These are phyloP conservation scores for Lotmaria passim DNA, from an alignment of 208 protist species.

Conservation along the genomic window DNA sequence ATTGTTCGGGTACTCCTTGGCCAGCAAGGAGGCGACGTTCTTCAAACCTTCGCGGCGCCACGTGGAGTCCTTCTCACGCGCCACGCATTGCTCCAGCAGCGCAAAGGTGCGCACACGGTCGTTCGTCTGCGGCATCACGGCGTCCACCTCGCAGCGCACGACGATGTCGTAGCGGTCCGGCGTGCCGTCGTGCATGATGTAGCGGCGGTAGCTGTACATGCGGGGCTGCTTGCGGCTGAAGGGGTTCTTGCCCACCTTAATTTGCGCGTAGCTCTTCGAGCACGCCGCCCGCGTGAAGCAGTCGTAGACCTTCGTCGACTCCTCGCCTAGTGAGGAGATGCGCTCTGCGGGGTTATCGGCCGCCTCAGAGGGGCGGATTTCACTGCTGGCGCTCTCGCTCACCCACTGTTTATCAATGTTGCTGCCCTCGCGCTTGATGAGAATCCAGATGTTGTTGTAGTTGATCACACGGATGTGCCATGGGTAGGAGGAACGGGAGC, in stretches of 20 bases:
- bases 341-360: conserved; percentile 57
- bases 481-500: conserved; percentile 73
- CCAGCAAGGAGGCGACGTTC: conserved; percentile 55
- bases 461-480: conserved; percentile 81
- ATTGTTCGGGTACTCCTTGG: conserved; percentile 70
- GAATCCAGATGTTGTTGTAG: conserved; percentile 57
- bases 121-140: conserved; percentile 50
- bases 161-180: conserved; percentile 81
- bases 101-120: conserved; percentile 77
- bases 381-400: conserved; percentile 66
- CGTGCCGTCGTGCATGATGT: conserved; percentile 70
- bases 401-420: conserved; percentile 87
- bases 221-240: conserved; percentile 71
- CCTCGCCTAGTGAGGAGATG: conserved; percentile 64
- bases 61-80: conserved; percentile 42
- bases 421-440: conserved; percentile 61
- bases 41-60: conserved; percentile 61
- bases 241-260: conserved; percentile 58
- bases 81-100: conserved; percentile 74
- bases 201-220: conserved; percentile 88
- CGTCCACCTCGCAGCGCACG: conserved; percentile 88
- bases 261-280: conserved; percentile 51
- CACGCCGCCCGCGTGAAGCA: conserved; percentile 69
- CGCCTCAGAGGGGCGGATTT: conserved; percentile 63
- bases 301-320: conserved; percentile 78